Conservation (phyloP, 208 protist genomes). For the Trypanosoma cruzi region DNA sequence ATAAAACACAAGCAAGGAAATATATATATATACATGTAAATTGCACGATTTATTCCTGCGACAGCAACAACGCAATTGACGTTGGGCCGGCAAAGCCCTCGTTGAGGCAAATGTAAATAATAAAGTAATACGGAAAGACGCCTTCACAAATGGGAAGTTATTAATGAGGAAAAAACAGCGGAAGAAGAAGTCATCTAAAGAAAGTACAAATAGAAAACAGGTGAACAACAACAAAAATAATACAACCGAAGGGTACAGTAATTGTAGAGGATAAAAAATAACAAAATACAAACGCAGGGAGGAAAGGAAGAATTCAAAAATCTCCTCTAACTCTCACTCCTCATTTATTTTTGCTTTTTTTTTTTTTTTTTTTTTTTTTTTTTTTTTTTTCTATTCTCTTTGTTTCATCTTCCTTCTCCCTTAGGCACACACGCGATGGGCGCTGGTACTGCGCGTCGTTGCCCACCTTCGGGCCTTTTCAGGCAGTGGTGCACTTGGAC, state of each 20-base stretch:
- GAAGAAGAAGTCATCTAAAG: neutral
- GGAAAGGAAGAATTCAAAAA: neutral
- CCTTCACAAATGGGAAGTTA: neutral
- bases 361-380: neutral
- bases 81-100: no score
- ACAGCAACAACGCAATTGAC: no score
- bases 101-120: no score
- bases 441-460: conserved; percentile 32
- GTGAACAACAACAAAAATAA: neutral
- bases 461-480: conserved; percentile 66
- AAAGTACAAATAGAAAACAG: neutral
- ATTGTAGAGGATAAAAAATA: conserved; percentile 15
- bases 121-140: neutral
- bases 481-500: conserved; percentile 65
- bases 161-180: neutral
- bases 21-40: neutral
- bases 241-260: neutral
- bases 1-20: neutral
- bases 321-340: neutral
- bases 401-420: neutral
- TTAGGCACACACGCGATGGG: conserved; percentile 21
- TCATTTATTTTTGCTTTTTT: neutral
- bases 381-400: neutral
- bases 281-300: neutral
- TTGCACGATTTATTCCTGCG: no score